Percentiles rank a stretch among this genome's conserved stretches.
These are phyloP conservation scores for Tetrapyrgos nigripes DNA, from an alignment of 1,284 basidiomycete genomes.

Conservation along the genomic window DNA sequence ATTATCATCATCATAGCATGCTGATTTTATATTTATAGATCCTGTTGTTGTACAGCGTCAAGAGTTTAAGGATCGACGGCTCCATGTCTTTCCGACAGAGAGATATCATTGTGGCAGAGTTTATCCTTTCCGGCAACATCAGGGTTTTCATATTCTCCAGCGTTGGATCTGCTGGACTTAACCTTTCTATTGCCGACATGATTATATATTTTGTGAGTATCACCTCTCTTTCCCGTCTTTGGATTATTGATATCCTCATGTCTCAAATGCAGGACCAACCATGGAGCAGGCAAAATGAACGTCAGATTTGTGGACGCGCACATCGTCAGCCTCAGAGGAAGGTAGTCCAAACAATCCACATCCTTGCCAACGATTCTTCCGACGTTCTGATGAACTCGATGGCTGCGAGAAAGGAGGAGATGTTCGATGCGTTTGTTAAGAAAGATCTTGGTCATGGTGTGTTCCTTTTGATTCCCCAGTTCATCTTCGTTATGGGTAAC, in stretches of 20 bases:
- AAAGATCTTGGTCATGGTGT: constrained; percentile 4
- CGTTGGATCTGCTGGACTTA: constrained; percentile 9
- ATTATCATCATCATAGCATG: background rate
- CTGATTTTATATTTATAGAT: background rate
- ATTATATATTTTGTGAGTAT: constrained; percentile 9
- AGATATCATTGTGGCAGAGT: background rate
- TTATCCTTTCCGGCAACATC: background rate
- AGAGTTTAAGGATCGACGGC: background rate
- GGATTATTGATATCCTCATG: background rate
- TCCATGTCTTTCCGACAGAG: background rate
- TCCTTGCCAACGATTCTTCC: constrained; percentile 32
- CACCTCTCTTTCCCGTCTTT: background rate
- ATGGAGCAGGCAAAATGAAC: constrained; percentile 32
- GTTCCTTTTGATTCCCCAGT: too few relatives aligned
- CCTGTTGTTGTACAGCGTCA: background rate
- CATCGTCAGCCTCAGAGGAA: constrained; percentile 35
- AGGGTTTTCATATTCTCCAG: constrained; percentile 10
- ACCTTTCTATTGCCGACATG: constrained; percentile 6
- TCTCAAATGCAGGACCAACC: background rate
- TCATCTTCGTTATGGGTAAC: too few relatives aligned
- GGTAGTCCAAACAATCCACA: constrained; percentile 26
- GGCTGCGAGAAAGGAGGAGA: constrained; percentile 31
- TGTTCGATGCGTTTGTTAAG: constrained; percentile 35
- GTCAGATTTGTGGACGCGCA: constrained; percentile 34
- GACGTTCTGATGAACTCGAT: constrained; percentile 32